Evolutionary conservation across 108 stramenopile species (phyloP), one percentile per base, ranked within the genome.

Genomic region (Skeletonema costatum): DNA sequence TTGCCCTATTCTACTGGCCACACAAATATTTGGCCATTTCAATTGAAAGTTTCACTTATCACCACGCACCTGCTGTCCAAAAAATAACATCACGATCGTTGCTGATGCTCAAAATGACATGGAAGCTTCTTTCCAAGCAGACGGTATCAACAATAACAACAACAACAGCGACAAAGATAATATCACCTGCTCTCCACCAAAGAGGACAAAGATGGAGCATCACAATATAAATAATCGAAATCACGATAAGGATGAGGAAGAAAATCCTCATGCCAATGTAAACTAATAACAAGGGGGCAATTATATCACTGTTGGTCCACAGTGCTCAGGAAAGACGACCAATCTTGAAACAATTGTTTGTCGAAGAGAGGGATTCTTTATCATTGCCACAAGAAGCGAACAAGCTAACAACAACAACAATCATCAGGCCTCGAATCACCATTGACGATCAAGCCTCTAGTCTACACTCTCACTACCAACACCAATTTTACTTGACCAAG

Each of bases 251-350:
- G 39, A 39, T 39, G 12, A 60, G 8, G n/a, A n/a, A n/a, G n/a
- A n/a, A n/a, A n/a, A n/a, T n/a, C n/a, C n/a, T n/a, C n/a, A n/a
- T n/a, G n/a, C n/a, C n/a, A n/a, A n/a, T n/a, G n/a, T n/a, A n/a
- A n/a, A 31, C 12, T 2, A 61, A 82, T 2, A 65, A 67, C 10
- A 81, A 68, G 19, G 87, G 85, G 46, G 88, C 93, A 6, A 51
- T 25, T 94, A 91, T 70, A 91, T 94, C 51, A 87, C 93, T 12
- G 73, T 94, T 35, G 93, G 93, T 0, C 93, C 93, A 17, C 93
- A 87, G 59, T 88, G 90, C 64, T 69, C 88, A 38, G 93, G 93
- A 7, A 94, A 94, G 42, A 88, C 93, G 13, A 89, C 87, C 10
- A n/a, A 71, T 90, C 33, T 60, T 94, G 59, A 66, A 71, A 67